phyloP scores from a whole-genome alignment of 495 filamentous ascomycete species.

The Penicillium longicatenatum region DNA sequence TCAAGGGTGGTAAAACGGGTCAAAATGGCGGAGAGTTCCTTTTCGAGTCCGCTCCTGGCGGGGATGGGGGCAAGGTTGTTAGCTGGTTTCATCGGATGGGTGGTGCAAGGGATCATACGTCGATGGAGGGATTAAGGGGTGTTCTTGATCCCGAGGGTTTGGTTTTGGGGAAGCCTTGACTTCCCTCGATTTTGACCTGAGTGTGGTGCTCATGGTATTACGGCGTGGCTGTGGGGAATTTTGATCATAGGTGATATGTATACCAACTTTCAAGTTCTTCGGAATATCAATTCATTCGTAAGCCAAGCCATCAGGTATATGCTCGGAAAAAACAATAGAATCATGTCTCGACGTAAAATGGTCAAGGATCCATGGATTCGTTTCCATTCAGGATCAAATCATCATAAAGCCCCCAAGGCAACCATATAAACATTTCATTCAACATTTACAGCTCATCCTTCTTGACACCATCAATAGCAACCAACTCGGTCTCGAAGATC shows the following conservation, averaged over 20 bases:
- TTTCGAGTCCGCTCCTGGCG: constrained; percentile 52
- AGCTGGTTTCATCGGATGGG: constrained; percentile 86
- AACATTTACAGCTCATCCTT: constrained; percentile 56
- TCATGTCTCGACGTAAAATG: no score
- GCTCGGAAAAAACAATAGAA: no score
- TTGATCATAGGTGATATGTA: no score
- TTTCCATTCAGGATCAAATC: not conserved
- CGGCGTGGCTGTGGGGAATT: no score
- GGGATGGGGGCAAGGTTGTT: constrained; percentile 53
- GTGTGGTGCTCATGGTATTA: no score
- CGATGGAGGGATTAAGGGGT: constrained; percentile 62
- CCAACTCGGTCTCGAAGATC: constrained; percentile 91
- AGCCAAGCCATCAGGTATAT: no score
- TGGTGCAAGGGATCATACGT: constrained; percentile 75
- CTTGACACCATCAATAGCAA: constrained; percentile 80
- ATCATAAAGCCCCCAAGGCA: not conserved
- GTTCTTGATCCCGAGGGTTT: constrained; percentile 46
- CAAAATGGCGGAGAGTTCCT: constrained; percentile 87
- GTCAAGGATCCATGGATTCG: no score
- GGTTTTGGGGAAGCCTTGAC: not conserved
- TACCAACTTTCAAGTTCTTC: no score
- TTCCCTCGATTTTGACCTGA: no score
- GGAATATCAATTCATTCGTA: no score
- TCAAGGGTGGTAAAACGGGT: constrained; percentile 66
- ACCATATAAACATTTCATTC: not conserved